phyloP scores from a whole-genome alignment of 495 filamentous ascomycete species.

The Corynascus novoguineensis region DNA sequence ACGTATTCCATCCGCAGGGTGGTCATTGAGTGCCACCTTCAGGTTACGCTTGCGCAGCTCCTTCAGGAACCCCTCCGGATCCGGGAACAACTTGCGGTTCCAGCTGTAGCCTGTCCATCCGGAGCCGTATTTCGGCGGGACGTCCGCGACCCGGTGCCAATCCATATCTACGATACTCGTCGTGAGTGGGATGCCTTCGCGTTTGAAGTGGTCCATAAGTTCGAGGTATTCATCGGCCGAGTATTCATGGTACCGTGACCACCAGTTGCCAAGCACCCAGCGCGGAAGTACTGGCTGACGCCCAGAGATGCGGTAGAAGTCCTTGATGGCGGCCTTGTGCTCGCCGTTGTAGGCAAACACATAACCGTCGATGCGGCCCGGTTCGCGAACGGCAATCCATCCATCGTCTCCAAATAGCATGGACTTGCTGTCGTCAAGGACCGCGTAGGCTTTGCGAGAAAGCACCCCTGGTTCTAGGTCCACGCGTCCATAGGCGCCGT shows the following conservation, averaged over 20 bases:
- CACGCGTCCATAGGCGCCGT: constrained; percentile 46
- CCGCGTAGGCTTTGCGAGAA: constrained; percentile 41
- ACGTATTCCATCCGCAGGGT: constrained; percentile 52
- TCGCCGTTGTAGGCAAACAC: constrained; percentile 53
- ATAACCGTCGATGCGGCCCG: constrained; percentile 51
- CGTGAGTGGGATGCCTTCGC: constrained; percentile 46
- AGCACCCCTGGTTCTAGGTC: constrained; percentile 45
- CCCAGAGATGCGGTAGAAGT: constrained; percentile 52
- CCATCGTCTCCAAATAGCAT: constrained; percentile 53
- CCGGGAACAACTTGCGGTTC: constrained; percentile 51
- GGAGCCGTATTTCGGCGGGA: constrained; percentile 29
- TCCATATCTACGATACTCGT: constrained; percentile 59
- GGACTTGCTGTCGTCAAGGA: constrained; percentile 50
- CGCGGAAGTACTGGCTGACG: constrained; percentile 51
- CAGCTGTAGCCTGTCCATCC: constrained; percentile 61
- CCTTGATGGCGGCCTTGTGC: constrained; percentile 49
- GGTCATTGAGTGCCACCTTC: constrained; percentile 51
- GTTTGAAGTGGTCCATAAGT: constrained; percentile 47
- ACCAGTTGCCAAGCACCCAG: constrained; percentile 59
- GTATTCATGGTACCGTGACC: constrained; percentile 55
- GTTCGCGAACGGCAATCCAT: constrained; percentile 40
- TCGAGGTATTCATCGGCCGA: constrained; percentile 44
- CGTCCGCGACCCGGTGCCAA: constrained; percentile 51
- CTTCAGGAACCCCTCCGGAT: constrained; percentile 40
- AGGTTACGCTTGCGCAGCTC: constrained; percentile 42